Evolutionary conservation across 169 alveolate species (phyloP), one percentile per base, ranked within the genome.

Genomic region (Plasmodium ovale): DNA sequence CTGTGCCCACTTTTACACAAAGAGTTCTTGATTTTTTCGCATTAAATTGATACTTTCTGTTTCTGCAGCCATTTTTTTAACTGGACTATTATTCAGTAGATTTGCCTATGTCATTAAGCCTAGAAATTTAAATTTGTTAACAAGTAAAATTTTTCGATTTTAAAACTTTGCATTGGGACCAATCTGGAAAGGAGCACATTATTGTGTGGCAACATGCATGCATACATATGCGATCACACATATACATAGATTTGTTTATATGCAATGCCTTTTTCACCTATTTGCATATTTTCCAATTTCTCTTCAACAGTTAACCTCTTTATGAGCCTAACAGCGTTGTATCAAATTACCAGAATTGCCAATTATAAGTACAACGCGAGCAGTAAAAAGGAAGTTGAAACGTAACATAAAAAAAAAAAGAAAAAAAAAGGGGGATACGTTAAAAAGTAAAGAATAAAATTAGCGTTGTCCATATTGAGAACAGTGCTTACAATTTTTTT

Each of bases 261-360:
- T 39, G 51, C n/a, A 10, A 21, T 51, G 21, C 31, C 25, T 9
- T 19, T 69, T 35, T n/a, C 14, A 25, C 49, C 49, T 12, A 19
- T 53, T 44, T n/a, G 19, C 31, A 16, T 60, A 35, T 49, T 39
- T 44, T 33, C 6, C 19, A 1, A 25, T 42, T 37, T 39, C 10
- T 58, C 23, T 69, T 44, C 56, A 16, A 23, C n/a, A 79, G 89
- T 79, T 64, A 79, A 79, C 89, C 19, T 79, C 25, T 64, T 79
- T 39, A 79, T 79, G 89, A 79, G 89, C 39, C 12, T 79, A 53
- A 79, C 89, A 68, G 77, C 89, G 23, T n/a, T 79, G 56, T 79
- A 79, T 65, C 89, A 79, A 56, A 79, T 79, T 51, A 29, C 82
- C 14, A 65, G 89, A 33, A 79, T 79, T 23, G 82, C 58, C 29